Conservation (phyloP, 768 basidiomycete species). For the Cyclocybe aegerita region DNA sequence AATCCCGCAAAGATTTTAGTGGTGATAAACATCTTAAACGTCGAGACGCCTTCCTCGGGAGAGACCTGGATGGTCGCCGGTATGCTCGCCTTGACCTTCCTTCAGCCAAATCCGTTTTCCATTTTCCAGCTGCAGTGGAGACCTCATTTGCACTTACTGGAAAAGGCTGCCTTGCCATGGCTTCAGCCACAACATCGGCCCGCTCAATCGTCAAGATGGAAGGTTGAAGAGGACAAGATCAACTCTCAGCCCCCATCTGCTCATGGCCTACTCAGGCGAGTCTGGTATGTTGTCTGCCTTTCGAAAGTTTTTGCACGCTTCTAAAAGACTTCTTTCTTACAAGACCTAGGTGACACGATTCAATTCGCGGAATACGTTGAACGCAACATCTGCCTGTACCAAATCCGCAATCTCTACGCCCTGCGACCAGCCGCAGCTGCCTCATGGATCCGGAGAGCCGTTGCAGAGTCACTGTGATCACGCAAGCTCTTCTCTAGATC, state of each 20-base stretch:
- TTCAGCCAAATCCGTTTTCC: conserved; percentile 34
- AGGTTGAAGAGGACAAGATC: conserved; percentile 95
- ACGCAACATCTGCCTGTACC: conserved; percentile 93
- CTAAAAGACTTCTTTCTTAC: too few relatives aligned
- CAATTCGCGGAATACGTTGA: conserved; percentile 97
- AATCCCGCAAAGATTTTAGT: conserved; percentile 19
- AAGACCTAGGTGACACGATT: conserved; percentile 91
- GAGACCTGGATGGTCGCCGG: conserved; percentile 21
- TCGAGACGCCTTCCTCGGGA: conserved; percentile 12
- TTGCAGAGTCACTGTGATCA: conserved; percentile 88
- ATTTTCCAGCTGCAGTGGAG: conserved; percentile 77
- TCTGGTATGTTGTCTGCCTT: conserved; percentile 56
- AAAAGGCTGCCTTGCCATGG: conserved; percentile 91
- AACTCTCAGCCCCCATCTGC: conserved; percentile 87
- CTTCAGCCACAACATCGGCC: conserved; percentile 85
- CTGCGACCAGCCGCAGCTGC: conserved; percentile 91
- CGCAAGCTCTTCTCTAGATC: conserved; percentile 80
- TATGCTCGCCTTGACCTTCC: conserved; percentile 32
- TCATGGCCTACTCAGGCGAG: conserved; percentile 95
- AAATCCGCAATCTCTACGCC: conserved; percentile 89
- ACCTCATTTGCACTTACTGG: conserved; percentile 89
- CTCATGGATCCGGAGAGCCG: conserved; percentile 89
- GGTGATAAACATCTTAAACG: conserved; percentile 22
- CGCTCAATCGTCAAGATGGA: conserved; percentile 98
- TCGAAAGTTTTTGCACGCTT: too few relatives aligned